Percentiles rank a stretch among this genome's conserved stretches.
These are phyloP conservation scores for Lasiodiplodia hormozganensis DNA, from an alignment of 2,329 filamentous ascomycete species.

Conservation along the genomic window DNA sequence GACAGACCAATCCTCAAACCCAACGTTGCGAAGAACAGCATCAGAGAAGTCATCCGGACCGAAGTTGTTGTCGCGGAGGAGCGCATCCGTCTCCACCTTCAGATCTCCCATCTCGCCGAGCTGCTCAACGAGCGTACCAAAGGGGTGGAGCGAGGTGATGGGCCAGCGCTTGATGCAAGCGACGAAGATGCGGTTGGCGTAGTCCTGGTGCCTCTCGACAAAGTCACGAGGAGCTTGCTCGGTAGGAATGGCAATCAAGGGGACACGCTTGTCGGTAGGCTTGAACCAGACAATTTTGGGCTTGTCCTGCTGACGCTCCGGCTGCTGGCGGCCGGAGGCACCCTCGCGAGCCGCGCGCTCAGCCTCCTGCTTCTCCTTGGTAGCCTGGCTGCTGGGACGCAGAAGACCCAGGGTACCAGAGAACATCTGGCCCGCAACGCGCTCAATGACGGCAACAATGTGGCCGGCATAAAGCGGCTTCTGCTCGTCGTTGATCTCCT, in stretches of 20 bases:
- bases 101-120: conserved; percentile 96
- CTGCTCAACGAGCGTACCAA: conserved; percentile 96
- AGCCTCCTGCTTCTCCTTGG: conserved; percentile 98
- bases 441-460: conserved; percentile 95
- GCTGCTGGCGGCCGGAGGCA: conserved; percentile 72
- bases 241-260: conserved; percentile 95
- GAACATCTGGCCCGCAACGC: conserved; percentile 98
- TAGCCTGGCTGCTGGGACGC: conserved; percentile 95
- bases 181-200: conserved; percentile 97
- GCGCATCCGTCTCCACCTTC: conserved; percentile 96
- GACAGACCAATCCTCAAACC: conserved; percentile 89
- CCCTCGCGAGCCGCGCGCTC: conserved; percentile 92
- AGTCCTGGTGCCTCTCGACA: conserved; percentile 97
- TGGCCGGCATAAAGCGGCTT: conserved; percentile 98
- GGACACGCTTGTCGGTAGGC: conserved; percentile 98
- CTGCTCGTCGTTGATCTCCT: conserved; percentile 97
- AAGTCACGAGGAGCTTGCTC: conserved; percentile 98
- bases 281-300: conserved; percentile 99
- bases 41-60: conserved; percentile 97
- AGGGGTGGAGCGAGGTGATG: conserved; percentile 98
- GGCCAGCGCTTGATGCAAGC: conserved; percentile 99
- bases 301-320: conserved; percentile 89
- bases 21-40: conserved; percentile 90
- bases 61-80: conserved; percentile 98
- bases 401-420: conserved; percentile 93